Evolutionary conservation across 257 asterid genomes (phyloP), one percentile per base, ranked within the genome.

Genomic region (Asclepias syriaca): DNA sequence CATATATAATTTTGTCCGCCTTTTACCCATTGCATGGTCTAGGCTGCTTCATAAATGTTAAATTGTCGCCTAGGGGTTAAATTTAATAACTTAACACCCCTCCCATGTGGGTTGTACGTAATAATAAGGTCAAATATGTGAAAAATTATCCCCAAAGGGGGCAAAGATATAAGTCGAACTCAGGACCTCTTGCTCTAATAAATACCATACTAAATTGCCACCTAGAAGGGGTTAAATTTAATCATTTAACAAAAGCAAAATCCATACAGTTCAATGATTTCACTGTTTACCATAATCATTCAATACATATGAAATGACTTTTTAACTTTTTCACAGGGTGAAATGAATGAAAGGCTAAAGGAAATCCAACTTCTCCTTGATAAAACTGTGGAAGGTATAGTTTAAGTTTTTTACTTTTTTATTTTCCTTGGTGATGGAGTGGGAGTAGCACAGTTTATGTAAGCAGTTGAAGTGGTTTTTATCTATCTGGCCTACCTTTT

Each of bases 341-440:
- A 68, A 80, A 48, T 87, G 85, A 90, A 90, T 70, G 86, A 84
- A 66, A 87, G 77, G 68, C 81, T 78, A 43, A 84, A 77, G 75
- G 96, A 90, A 74, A 79, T 84, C 51, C 88, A 91, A 74, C 80
- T 81, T 80, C 89, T 95, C 80, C 86, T 87, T 68, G 98, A 92
- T 73, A 92, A 89, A 81, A 92, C 96, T 8, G 83, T 85, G 72
- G 95, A 92, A 91, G 99, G 99, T 94, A 67, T 72, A 85, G 70
- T 77, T 79, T 73, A 70, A 72, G 46, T 51, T n/a, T 64, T 18
- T 10, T 18, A 37, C 68, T 16, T 24, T 64, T 2, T 18, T 64
- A 0, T 18, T 18, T 8, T 7, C 8, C 4, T 16, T 18, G 21
- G 5, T 3, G 21, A 8, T 6, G 60, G 19, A 0, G 24, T 22